Conservation (phyloP, 106 monocot species). For the Dendrobium huoshanense region DNA sequence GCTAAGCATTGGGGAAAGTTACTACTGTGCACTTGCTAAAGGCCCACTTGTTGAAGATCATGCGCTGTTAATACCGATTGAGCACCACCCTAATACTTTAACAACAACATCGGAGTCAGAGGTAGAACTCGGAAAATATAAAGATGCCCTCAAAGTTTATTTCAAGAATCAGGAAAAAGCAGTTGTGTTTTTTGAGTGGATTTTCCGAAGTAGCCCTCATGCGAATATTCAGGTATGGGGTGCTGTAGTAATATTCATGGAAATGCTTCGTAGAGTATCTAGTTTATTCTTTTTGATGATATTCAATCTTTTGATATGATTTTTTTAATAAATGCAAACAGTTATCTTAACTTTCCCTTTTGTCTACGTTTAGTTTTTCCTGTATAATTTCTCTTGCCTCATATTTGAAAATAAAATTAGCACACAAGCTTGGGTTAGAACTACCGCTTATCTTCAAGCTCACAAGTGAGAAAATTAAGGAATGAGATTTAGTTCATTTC, state of each 20-base stretch:
- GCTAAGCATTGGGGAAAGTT: constrained; percentile 66
- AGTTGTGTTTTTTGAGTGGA: constrained; percentile 81
- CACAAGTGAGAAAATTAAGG: too few species aligned
- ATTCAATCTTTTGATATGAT: background rate
- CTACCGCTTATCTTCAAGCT: too few species aligned
- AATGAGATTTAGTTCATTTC: too few species aligned
- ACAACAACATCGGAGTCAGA: constrained; percentile 55
- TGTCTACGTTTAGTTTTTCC: background rate
- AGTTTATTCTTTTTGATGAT: background rate
- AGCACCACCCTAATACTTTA: constrained; percentile 81
- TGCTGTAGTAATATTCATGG: background rate
- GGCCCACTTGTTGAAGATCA: constrained; percentile 83
- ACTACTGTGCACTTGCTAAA: constrained; percentile 91
- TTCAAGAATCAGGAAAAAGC: constrained; percentile 60
- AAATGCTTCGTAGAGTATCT: background rate
- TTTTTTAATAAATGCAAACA: background rate
- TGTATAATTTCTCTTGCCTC: too few species aligned
- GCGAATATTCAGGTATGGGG: constrained; percentile 82
- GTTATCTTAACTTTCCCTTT: background rate
- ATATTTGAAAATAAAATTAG: too few species aligned
- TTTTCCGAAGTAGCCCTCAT: constrained; percentile 60
- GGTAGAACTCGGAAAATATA: constrained; percentile 56
- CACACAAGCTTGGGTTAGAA: too few species aligned
- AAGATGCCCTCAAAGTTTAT: constrained; percentile 46
- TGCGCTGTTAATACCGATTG: constrained; percentile 74